These are phyloP conservation scores for Mariannaea elegans DNA, from an alignment of 2,329 filamentous ascomycete species.

Conservation along the genomic window DNA sequence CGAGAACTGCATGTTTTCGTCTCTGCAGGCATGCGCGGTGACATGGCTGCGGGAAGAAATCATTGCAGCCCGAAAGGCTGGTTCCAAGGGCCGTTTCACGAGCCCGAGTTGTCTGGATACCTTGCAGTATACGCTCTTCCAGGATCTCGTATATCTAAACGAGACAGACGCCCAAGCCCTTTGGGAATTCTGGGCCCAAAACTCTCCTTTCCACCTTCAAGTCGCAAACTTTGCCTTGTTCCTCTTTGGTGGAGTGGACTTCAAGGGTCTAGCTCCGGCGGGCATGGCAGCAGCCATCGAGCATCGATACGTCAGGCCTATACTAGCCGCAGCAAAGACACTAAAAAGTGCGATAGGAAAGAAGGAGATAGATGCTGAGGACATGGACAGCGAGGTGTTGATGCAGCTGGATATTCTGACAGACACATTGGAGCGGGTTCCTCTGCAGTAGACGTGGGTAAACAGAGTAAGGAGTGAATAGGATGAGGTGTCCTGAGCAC, in stretches of 20 bases:
- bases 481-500: slow-evolving; percentile 5
- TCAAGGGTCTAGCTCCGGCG: slow-evolving; percentile 59
- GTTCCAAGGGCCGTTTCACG: slow-evolving; percentile 54
- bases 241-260: slow-evolving; percentile 56
- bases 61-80: slow-evolving; percentile 52
- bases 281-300: slow-evolving; percentile 67
- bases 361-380: slow-evolving; percentile 44
- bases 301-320: slow-evolving; percentile 65
- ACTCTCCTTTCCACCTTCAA: slow-evolving; percentile 65
- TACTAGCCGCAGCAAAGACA: slow-evolving; percentile 54
- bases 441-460: slow-evolving; percentile 46
- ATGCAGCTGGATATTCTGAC: slow-evolving; percentile 54
- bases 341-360: slow-evolving; percentile 45
- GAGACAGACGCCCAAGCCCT: slow-evolving; percentile 54
- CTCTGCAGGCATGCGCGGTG: slow-evolving; percentile 69
- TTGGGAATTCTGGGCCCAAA: slow-evolving; percentile 61
- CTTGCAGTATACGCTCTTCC: slow-evolving; percentile 70
- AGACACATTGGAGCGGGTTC: slow-evolving; percentile 53
- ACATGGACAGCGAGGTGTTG: slow-evolving; percentile 39
- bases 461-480: background rate
- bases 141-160: slow-evolving; percentile 59
- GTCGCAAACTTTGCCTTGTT: slow-evolving; percentile 69
- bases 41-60: slow-evolving; percentile 72
- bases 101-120: slow-evolving; percentile 64
- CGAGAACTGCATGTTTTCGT: slow-evolving; percentile 71